phyloP scores from a whole-genome alignment of 345 rosid genomes.

The Hibiscus mutabilis region DNA sequence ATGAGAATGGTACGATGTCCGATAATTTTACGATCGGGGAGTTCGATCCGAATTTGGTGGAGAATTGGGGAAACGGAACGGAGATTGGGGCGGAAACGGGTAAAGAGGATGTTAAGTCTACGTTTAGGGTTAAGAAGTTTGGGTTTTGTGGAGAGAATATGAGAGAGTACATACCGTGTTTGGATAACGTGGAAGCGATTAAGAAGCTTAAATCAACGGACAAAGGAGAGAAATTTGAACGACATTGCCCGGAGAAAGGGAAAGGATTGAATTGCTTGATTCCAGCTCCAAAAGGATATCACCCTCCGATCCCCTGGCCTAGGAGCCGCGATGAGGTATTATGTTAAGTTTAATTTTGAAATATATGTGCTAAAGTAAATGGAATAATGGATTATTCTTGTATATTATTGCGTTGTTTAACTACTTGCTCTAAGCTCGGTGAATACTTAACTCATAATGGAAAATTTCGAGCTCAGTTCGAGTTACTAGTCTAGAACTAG shows the following conservation, averaged over 20 bases:
- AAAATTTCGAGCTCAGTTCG: not conserved
- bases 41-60: slow-evolving; percentile 54
- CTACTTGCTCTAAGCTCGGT: not conserved
- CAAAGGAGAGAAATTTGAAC: slow-evolving; percentile 72
- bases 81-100: slow-evolving; percentile 19
- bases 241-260: slow-evolving; percentile 71
- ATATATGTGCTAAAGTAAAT: too few species aligned
- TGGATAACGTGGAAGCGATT: slow-evolving; percentile 74
- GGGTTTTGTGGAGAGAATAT: slow-evolving; percentile 44
- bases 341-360: not conserved
- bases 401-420: not conserved
- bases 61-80: slow-evolving; percentile 41
- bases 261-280: slow-evolving; percentile 68
- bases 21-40: slow-evolving; percentile 76
- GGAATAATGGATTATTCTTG: too few species aligned
- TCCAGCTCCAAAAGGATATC: slow-evolving; percentile 67
- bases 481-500: not conserved
- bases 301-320: slow-evolving; percentile 79
- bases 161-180: slow-evolving; percentile 84
- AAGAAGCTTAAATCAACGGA: slow-evolving; percentile 52
- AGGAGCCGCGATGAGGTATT: slow-evolving; percentile 86
- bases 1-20: slow-evolving; percentile 77
- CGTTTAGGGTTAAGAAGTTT: slow-evolving; percentile 31
- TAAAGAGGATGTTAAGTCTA: slow-evolving; percentile 13
- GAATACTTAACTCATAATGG: not conserved